Conservation (phyloP, 495 filamentous ascomycete species). For the Hyaloscypha variabilis region DNA sequence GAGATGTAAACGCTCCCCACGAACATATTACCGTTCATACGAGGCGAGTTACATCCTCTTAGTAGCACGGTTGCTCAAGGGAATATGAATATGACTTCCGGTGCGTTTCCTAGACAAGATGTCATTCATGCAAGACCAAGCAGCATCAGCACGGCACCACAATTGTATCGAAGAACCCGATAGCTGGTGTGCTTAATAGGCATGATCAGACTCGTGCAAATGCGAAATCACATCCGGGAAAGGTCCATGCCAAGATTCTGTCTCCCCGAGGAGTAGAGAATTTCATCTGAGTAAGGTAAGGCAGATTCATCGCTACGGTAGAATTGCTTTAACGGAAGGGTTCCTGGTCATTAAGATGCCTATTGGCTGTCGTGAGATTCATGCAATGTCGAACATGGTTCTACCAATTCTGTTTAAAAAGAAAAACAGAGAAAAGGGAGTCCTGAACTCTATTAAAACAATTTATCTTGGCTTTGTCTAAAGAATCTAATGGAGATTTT, state of each 20-base stretch:
- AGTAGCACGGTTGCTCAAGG: no score
- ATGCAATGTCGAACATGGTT: constrained; percentile 16
- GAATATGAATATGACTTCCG: no score
- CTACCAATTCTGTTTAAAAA: no score
- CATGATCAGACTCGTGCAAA: constrained; percentile 11
- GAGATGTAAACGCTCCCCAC: no score
- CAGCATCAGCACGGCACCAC: constrained; percentile 18
- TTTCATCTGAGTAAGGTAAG: neutral
- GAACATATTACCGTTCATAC: no score
- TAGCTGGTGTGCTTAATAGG: constrained; percentile 25
- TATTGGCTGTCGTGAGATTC: constrained; percentile 20
- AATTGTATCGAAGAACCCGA: constrained; percentile 27
- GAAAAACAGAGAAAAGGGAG: no score
- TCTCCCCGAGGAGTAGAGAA: constrained; percentile 16
- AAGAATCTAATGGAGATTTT: no score
- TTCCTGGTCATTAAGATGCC: constrained; percentile 12
- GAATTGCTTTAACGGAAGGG: constrained; percentile 21
- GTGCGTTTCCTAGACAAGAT: no score
- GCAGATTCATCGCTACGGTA: neutral
- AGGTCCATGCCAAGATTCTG: constrained; percentile 23
- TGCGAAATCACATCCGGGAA: constrained; percentile 24
- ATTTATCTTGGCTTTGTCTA: no score
- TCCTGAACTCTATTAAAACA: no score
- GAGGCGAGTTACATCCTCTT: no score
- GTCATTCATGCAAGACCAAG: constrained; percentile 24